Conservation (phyloP, 2,329 filamentous ascomycete genomes). For the Colletotrichum nymphaeae region DNA sequence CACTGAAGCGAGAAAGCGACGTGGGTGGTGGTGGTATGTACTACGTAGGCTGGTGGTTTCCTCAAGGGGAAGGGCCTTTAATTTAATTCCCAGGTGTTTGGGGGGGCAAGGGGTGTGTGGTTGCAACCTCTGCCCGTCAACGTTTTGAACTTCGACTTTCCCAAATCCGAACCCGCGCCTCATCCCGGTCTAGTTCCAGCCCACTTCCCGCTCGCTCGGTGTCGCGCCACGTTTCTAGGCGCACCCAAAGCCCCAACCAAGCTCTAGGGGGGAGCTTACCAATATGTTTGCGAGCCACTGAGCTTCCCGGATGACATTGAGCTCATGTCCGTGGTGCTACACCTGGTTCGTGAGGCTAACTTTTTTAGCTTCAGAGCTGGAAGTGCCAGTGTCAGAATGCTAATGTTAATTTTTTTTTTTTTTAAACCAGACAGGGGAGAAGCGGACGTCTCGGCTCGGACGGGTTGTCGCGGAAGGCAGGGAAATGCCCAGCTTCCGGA, state of each 20-base stretch:
- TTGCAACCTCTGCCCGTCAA: not conserved
- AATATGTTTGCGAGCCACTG: not conserved
- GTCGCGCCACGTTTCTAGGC: constrained; percentile 11
- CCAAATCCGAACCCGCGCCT: not conserved
- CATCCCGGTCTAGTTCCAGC: not conserved
- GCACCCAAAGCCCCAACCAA: not conserved
- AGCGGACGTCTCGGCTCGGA: not conserved
- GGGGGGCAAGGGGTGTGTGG: not conserved
- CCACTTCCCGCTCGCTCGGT: constrained; percentile 18
- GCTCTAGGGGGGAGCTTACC: not conserved
- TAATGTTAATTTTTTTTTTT: not conserved
- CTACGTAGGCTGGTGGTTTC: not conserved
- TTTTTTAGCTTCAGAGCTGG: not conserved
- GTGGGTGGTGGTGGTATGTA: not conserved
- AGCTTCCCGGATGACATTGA: not conserved
- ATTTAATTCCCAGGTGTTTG: constrained; percentile 8
- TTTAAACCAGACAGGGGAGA: no score
- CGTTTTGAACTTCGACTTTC: not conserved
- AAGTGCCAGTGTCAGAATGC: not conserved
- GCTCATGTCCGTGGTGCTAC: not conserved
- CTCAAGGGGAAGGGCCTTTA: constrained; percentile 16
- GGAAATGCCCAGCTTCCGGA: not conserved
- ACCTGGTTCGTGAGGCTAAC: not conserved
- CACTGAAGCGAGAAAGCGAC: not conserved
- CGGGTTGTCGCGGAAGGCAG: not conserved